A percentile compares a stretch with the other conserved stretches of the same genome.
These are phyloP conservation scores for Potentilla sterilis DNA, from an alignment of 306 rosid species.

Conservation along the genomic window DNA sequence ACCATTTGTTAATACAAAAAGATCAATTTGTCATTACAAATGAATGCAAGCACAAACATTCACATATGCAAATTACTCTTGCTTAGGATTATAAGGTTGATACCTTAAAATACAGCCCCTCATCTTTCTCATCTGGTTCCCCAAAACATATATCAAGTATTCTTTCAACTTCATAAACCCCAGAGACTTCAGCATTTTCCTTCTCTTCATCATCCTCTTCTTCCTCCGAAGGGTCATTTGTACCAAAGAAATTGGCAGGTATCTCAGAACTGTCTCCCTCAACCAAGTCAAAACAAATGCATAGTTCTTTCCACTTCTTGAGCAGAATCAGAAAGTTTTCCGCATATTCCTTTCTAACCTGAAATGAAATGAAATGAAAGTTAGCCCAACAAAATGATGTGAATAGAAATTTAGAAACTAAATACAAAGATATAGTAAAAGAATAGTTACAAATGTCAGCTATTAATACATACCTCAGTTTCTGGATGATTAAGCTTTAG, in stretches of 20 bases:
- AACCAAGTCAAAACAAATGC: slow-evolving; percentile 41
- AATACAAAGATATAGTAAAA: neutral
- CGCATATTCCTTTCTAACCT: slow-evolving; percentile 83
- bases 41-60: neutral
- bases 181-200: neutral
- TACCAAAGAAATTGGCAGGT: neutral
- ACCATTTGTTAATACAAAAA: neutral
- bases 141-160: slow-evolving; percentile 53
- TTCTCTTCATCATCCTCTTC: slow-evolving; percentile 8
- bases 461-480: slow-evolving; percentile 46
- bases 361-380: slow-evolving; percentile 26
- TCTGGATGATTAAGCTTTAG: slow-evolving; percentile 71
- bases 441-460: neutral
- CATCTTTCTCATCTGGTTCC: slow-evolving; percentile 47
- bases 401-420: neutral
- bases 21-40: neutral
- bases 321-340: slow-evolving; percentile 58
- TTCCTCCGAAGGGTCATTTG: neutral
- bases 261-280: slow-evolving; percentile 27
- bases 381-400: neutral
- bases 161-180: slow-evolving; percentile 31
- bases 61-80: neutral
- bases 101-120: slow-evolving; percentile 67
- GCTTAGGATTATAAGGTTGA: too few species aligned
- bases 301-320: slow-evolving; percentile 62